Base-by-base conservation (phyloP, 306 rosid genomes). In the Quercus engelmannii region DNA sequence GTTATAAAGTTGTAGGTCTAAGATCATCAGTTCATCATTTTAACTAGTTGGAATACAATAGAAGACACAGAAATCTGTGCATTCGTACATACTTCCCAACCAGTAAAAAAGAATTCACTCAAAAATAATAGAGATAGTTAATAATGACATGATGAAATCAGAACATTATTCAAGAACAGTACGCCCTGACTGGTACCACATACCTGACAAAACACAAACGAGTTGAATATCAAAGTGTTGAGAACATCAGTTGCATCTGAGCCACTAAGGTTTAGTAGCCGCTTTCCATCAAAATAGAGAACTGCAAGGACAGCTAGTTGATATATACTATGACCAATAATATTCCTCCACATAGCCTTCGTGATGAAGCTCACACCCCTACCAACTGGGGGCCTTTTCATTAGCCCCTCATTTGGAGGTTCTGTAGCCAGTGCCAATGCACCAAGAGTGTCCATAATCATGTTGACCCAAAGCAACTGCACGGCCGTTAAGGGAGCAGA, bases 371-470 rank as follows among this genome's bases (percentile, higher is more conserved):
- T 88, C 67, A 83, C 56, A 76, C 92, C 93, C 82, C 85, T 87
- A 31, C 79, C 86, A 75, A 95, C 92, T 1, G 99, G 98, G 11
- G 81, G 85, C 82, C 92, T 82, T 80, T 91, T 41, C 93, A 95
- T 79, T 38, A 95, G 92, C 77, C 76, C 95, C n/a, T 91, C 91
- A 14, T 87, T 84, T 33, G 98, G 99, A 83, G 99, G 98, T 80
- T 95, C 99, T 26, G 99, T 95, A 49, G 99, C 99, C 73, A 95
- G 86, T 58, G 99, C 99, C 83, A 95, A 80, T 35, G 99, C 99
- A 58, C 99, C 99, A 58, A 95, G 92, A 57, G 99, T 93, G 90
- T 95, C 99, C 99, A 95, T 95, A 72, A 95, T 95, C 94, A 95
- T 87, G 90, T 95, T 95, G 31, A 93, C 99, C 99, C 99, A 95